These are phyloP conservation scores for Stygiomarasmius scandens DNA, from an alignment of 1,284 basidiomycete species.

Conservation along the genomic window DNA sequence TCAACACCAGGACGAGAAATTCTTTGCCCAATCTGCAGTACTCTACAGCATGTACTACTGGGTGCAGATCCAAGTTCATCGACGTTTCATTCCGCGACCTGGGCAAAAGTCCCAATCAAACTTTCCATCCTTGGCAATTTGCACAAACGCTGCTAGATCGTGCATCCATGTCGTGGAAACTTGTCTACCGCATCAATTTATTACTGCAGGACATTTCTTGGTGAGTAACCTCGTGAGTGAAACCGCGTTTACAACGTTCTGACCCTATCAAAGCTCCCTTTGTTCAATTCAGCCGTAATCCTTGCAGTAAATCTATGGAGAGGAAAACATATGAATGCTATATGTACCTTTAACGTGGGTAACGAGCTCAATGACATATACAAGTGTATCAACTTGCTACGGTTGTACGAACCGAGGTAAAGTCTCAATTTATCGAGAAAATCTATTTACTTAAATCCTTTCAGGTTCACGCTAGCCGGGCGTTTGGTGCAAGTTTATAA, in stretches of 20 bases:
- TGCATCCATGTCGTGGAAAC: slow-evolving; percentile 8
- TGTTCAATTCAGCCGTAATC: slow-evolving; percentile 11
- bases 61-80: slow-evolving; percentile 43
- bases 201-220: neutral
- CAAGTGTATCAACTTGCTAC: slow-evolving; percentile 11
- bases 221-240: neutral
- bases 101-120: slow-evolving; percentile 42
- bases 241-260: neutral
- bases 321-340: slow-evolving; percentile 4
- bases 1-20: slow-evolving; percentile 52
- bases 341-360: neutral
- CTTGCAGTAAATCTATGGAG: slow-evolving; percentile 15
- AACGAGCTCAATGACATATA: neutral
- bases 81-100: slow-evolving; percentile 69
- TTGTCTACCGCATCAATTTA: neutral
- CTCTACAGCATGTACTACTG: slow-evolving; percentile 74
- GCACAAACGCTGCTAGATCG: slow-evolving; percentile 26
- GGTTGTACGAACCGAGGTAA: slow-evolving; percentile 4
- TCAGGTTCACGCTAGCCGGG: slow-evolving; percentile 7
- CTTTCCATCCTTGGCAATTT: slow-evolving; percentile 68
- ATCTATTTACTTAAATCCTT: neutral
- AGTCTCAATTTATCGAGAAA: neutral
- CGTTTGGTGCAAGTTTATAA: slow-evolving; percentile 6
- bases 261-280: neutral
- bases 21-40: slow-evolving; percentile 72